Evolutionary conservation across 2,329 filamentous ascomycete species (phyloP), one percentile per base, ranked within the genome.

Genomic region (Botrytis tulipae): DNA sequence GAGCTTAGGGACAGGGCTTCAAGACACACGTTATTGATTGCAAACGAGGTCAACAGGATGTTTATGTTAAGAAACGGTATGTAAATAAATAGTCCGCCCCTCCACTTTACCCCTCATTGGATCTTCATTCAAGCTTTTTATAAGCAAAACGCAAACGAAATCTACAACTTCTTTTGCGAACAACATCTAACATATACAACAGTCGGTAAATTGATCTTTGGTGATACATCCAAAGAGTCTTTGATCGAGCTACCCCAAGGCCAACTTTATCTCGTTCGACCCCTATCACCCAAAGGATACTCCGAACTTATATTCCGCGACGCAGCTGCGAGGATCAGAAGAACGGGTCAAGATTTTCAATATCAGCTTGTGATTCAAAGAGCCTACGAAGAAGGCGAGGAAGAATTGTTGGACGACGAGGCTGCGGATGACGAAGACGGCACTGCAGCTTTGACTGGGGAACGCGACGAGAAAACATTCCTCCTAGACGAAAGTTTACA

Each of bases 251-350:
- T 99, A 61, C 91, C 95, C 25, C 94, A 98, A 83, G 96, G 96
- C 81, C 95, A 98, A 83, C 93, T 99, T 62, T 99, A 98, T 83
- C 92, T 99, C 78, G 96, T 99, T 79, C 93, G 96, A 79, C 96
- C 96, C 18, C 89, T 94, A 68, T 98, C 95, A 12, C 94, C 95
- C 73, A 99, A 99, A 83, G 96, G 96, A 77, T 98, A 98, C 82
- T 98, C 95, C 1, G 96, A 99, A 83, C 94, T 98, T 81, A 97
- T 99, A 83, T 99, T 98, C 87, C 97, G 96, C 83, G 96, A 99
- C 90, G 92, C 94, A 57, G 93, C 94, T 65, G 94, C 95, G 71
- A 94, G 92, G 76, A 97, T 99, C 80, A 92, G 97, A 77, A 91
- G 93, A 76, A 98, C 96, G 25, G 95, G 93, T 32, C 95, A 97